These are phyloP conservation scores for Staphylotrichum tortipilum DNA, from an alignment of 495 filamentous ascomycete genomes.

Conservation along the genomic window DNA sequence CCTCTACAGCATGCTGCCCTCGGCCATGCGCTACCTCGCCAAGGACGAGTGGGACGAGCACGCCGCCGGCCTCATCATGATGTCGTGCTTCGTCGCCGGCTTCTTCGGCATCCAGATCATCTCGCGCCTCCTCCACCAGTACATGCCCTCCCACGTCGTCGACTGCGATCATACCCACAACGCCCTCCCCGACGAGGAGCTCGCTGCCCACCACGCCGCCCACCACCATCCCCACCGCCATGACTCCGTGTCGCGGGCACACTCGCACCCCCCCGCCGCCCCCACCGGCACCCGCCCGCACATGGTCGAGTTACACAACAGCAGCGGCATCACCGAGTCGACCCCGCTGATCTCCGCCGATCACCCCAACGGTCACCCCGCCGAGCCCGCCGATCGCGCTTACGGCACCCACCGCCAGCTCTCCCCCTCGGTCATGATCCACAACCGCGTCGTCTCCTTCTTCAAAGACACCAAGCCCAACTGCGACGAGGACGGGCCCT, in stretches of 20 bases:
- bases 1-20: conserved; percentile 88
- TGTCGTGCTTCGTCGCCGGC: conserved; percentile 69
- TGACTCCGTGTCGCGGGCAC: conserved; percentile 17
- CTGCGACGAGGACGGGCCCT: conserved; percentile 69
- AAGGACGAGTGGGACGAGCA: conserved; percentile 57
- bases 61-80: conserved; percentile 60
- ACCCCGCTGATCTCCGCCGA: conserved; percentile 23
- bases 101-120: conserved; percentile 76
- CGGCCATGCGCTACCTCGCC: conserved; percentile 64
- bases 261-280: conserved; percentile 22
- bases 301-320: conserved; percentile 15
- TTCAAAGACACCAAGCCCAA: conserved; percentile 57
- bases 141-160: conserved; percentile 87
- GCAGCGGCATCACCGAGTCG: conserved; percentile 14
- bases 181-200: conserved; percentile 33
- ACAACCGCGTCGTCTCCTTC: conserved; percentile 51
- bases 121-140: conserved; percentile 70
- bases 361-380: background rate
- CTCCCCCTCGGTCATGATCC: conserved; percentile 35
- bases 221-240: conserved; percentile 6
- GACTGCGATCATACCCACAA: conserved; percentile 82
- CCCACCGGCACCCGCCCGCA: conserved; percentile 13
- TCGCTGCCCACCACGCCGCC: conserved; percentile 22
- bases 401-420: background rate
- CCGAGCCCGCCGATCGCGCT: conserved; percentile 4